Evolutionary conservation across 805 yeast species (phyloP), one percentile per base, ranked within the genome.

Genomic region (Metschnikowia corniflorae): DNA sequence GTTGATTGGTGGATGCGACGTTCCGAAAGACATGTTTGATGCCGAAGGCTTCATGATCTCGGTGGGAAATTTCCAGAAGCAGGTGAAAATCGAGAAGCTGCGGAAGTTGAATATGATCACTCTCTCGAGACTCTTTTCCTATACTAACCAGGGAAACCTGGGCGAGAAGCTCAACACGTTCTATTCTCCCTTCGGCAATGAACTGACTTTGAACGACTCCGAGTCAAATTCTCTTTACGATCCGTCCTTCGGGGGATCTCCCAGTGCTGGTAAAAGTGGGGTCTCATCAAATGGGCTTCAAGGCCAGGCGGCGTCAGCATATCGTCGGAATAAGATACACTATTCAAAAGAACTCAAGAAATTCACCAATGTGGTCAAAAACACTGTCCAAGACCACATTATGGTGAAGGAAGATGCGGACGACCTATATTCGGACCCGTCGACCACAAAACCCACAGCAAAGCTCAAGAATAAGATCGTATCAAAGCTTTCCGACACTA

Each of bases 21-120:
- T 70, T 41, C 93, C 79, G 13, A 84, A 86, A 52, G 97, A 93
- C 54, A 91, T 95, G 0, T 80, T 84, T 53, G 91, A 85, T 43
- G 79, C 78, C 34, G 82, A 80, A 35, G 73, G 72, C 32, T 83
- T 91, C 49, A 72, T 78, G 60, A 57, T 71, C 2, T 75, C 87
- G 6, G 72, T 93, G 17, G 77, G 78, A 2, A 81, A 77, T 41
- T 91, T 89, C 56, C 97, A 93, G 57, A 85, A 78, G 53, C 83
- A 80, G 41, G 68, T 71, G 45, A 72, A 74, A 43, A 51, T 82
- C 6, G 70, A 72, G 3, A 65, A 68, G 40, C 71, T 73, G 16
- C 57, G 77, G 41, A 71, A 70, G 42, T 62, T 84, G 22, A 88
- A 83, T 56, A 64, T 71, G 18, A 65, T 63, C 33, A 82, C 91